Evolutionary conservation across 1,139 yeast species (phyloP), one percentile per base, ranked within the genome.

Genomic region (Trichomonascaceae sp.): DNA sequence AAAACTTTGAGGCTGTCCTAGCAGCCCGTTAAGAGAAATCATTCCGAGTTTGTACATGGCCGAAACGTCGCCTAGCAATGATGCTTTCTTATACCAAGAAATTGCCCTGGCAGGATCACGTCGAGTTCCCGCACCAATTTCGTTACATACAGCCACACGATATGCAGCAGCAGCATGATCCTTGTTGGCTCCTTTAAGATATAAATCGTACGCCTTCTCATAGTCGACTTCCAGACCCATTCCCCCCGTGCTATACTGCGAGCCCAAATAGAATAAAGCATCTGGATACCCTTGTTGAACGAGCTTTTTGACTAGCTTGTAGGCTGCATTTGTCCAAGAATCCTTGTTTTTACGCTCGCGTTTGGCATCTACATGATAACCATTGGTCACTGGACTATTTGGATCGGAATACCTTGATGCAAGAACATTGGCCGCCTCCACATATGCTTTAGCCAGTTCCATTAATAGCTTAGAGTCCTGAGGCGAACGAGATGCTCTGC

Each of bases 21-120:
- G 62, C 49, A 73, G 71, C 1, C 88, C 88, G 24, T 80, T 75
- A 39, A 84, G 72, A 58, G 77, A 73, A 48, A 82, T 74, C 79
- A 83, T 78, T 5, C 89, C 91, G 22, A 85, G 69, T 65, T 84
- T 83, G 70, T 83, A 85, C 87, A 84, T 83, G 20, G 84, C 80
- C 4, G 81, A 76, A 24, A 75, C 75, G 59, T 79, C 80, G 9
- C 84, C 84, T 41, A 76, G 67, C 20, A 74, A 70, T 1, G 89
- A 87, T 0, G 88, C 87, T 47, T 72, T 72, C 47, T 74, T 71
- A 67, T 81, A 84, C 72, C 78, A 82, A 10, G 70, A 62, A 38
- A 81, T 69, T 10, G 87, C 83, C 54, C 73, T 73, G 32, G 66
- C 74, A 10, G 67, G 55, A 63, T 78, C 81, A 54, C 69, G 69